A percentile compares a stretch with the other conserved stretches of the same genome.
Evolutionary conservation across 2,329 filamentous ascomycete genomes (phyloP).

Genomic region (Malbranchea zuffiana): DNA sequence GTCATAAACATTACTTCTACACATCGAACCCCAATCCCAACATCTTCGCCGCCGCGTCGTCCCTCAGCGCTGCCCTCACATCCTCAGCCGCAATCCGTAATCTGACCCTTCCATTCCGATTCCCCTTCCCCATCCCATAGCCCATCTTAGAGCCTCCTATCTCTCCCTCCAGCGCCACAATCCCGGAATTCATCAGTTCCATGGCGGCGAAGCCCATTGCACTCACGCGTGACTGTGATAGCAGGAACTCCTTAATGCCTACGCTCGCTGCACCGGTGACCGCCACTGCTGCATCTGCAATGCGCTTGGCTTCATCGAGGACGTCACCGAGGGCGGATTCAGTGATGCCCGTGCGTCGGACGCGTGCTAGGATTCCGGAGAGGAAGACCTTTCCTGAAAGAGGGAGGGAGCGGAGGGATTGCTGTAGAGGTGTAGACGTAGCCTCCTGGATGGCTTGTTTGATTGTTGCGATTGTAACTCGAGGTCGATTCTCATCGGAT

Average conservation of each 20-base stretch:
- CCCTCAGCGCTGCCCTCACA: constrained; percentile 72
- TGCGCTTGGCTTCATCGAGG: constrained; percentile 68
- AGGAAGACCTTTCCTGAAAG: constrained; percentile 76
- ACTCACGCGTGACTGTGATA: constrained; percentile 39
- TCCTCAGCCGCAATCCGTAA: constrained; percentile 85
- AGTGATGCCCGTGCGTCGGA: constrained; percentile 69
- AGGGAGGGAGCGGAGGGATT: constrained; percentile 72
- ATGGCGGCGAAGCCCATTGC: constrained; percentile 63
- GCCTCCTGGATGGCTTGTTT: constrained; percentile 93
- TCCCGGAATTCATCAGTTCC: constrained; percentile 75
- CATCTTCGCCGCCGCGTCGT: constrained; percentile 76
- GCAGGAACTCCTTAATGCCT: constrained; percentile 51
- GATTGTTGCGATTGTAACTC: constrained; percentile 85
- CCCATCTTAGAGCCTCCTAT: constrained; percentile 21
- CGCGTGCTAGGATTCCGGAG: constrained; percentile 65
- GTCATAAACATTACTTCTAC: no score
- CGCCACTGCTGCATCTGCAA: constrained; percentile 40
- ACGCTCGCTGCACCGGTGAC: constrained; percentile 43
- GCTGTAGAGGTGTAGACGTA: constrained; percentile 82
- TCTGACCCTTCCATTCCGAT: constrained; percentile 77
- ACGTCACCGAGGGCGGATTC: constrained; percentile 86
- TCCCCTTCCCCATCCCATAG: constrained; percentile 53
- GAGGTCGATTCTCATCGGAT: constrained; percentile 28
- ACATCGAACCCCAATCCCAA: constrained; percentile 51
- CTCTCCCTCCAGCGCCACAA: constrained; percentile 64